Conservation (phyloP, 2,329 filamentous ascomycete species). For the Domatiomyces catenatus region DNA sequence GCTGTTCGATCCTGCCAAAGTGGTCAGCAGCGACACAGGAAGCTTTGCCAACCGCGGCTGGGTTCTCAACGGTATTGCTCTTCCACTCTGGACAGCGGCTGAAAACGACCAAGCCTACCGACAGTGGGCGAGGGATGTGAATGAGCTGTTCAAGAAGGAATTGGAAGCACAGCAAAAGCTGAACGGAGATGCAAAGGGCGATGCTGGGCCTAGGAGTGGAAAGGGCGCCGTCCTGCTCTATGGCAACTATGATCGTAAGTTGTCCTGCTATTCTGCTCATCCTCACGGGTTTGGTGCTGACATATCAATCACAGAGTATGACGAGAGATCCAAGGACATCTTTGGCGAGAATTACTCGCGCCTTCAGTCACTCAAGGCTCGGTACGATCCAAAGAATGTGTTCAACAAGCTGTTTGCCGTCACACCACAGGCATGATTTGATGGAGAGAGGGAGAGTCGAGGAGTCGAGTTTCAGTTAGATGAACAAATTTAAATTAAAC, state of each 20-base stretch:
- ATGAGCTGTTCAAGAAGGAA: constrained; percentile 19
- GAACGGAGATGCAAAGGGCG: constrained; percentile 5
- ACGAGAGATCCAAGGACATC: constrained; percentile 21
- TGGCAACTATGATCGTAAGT: constrained; percentile 17
- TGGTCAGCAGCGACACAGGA: constrained; percentile 25
- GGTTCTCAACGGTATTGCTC: constrained; percentile 31
- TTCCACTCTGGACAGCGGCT: constrained; percentile 28
- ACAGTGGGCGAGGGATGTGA: constrained; percentile 25
- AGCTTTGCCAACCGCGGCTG: constrained; percentile 33
- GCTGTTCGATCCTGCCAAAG: constrained; percentile 27
- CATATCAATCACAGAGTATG: constrained; percentile 9
- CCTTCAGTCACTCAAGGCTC: constrained; percentile 29
- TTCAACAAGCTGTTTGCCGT: constrained; percentile 32
- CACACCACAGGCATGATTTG: constrained; percentile 4
- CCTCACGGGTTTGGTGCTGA: background rate
- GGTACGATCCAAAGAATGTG: constrained; percentile 33
- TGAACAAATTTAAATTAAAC: too few relatives aligned
- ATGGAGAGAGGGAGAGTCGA: background rate
- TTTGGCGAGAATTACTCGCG: constrained; percentile 31
- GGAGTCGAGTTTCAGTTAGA: too few relatives aligned
- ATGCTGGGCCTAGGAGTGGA: constrained; percentile 5
- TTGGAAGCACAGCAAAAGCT: constrained; percentile 7
- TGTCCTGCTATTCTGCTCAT: background rate
- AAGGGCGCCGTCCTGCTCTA: constrained; percentile 14
- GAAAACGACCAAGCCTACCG: constrained; percentile 25